Evolutionary conservation across 1,139 yeast genomes (phyloP), one percentile per base, ranked within the genome.

Genomic region (Blastobotrys niveus): DNA sequence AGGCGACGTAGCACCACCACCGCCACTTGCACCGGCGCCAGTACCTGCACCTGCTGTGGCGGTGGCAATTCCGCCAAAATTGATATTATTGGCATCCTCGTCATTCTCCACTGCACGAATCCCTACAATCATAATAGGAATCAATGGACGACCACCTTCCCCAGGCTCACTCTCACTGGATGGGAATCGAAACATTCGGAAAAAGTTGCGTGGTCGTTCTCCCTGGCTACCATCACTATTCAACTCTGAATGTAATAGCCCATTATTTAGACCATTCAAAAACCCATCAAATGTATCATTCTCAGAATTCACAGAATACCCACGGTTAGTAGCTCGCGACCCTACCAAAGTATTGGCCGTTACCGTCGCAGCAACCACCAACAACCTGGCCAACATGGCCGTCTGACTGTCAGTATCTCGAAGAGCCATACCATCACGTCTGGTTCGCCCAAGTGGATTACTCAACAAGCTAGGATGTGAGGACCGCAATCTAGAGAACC

Each of bases 41-140:
- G n/a, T n/a, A n/a, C n/a, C n/a, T n/a, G n/a, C n/a, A n/a, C n/a
- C n/a, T n/a, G n/a, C n/a, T n/a, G n/a, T n/a, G n/a, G n/a, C n/a
- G n/a, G n/a, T n/a, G n/a, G n/a, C n/a, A n/a, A 25, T 25, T 10
- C 29, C 31, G 14, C 3, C 31, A 27, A 15, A 15, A 20, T 27
- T 32, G 30, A 22, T 10, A 14, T 21, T 30, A 26, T 27, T 25
- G 9, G 46, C 48, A n/a, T 39, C 48, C 9, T 47, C 53, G 33
- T 52, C 51, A 25, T 46, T 52, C 14, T 56, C 59, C 6, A 69
- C 70, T 1, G 77, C 70, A 18, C 78, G 60, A n/a, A 77, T 73
- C 3, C 82, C 80, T n/a, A 77, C 73, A 29, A 77, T 72, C 51
- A 77, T 60, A 5, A 77, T 76, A 0, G 82, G 82, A 1, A 77